These are phyloP conservation scores for Vanderwaltozyma polyspora DNA, from an alignment of 805 yeast genomes.

Conservation along the genomic window DNA sequence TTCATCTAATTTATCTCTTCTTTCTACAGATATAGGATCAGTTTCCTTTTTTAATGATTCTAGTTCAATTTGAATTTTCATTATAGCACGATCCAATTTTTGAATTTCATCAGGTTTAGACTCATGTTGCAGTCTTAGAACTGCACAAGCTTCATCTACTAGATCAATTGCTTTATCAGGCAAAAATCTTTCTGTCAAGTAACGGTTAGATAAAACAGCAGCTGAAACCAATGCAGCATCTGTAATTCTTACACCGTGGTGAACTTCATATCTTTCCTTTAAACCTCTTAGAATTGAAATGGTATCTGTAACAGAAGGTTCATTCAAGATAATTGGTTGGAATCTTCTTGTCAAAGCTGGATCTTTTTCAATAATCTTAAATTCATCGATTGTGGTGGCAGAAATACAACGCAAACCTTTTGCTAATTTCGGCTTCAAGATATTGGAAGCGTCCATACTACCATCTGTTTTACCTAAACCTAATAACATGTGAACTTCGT, in stretches of 20 bases:
- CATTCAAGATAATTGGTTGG: conserved; percentile 75
- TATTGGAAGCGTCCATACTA: conserved; percentile 87
- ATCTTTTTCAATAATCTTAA: conserved; percentile 89
- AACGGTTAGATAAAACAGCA: conserved; percentile 79
- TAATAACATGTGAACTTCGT: conserved; percentile 79
- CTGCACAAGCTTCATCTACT: conserved; percentile 96
- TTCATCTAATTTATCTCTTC: conserved; percentile 61
- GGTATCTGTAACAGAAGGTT: conserved; percentile 85
- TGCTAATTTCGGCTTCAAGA: conserved; percentile 87
- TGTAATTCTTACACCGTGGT: conserved; percentile 90
- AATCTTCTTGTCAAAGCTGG: conserved; percentile 92
- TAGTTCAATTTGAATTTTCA: conserved; percentile 90
- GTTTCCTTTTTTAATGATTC: conserved; percentile 91
- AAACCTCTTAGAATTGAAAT: conserved; percentile 86
- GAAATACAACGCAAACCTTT: conserved; percentile 93
- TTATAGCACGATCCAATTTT: conserved; percentile 73
- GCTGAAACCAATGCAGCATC: conserved; percentile 92
- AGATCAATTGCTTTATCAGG: conserved; percentile 97
- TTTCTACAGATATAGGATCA: conserved; percentile 70
- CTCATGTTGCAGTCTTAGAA: conserved; percentile 87
- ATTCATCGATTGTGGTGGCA: conserved; percentile 92
- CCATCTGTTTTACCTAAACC: conserved; percentile 94
- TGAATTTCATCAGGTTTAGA: conserved; percentile 93
- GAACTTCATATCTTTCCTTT: conserved; percentile 90
- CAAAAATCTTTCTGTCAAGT: conserved; percentile 78